Conservation (phyloP, 2,329 filamentous ascomycete species). For the Huntiella savannae region DNA sequence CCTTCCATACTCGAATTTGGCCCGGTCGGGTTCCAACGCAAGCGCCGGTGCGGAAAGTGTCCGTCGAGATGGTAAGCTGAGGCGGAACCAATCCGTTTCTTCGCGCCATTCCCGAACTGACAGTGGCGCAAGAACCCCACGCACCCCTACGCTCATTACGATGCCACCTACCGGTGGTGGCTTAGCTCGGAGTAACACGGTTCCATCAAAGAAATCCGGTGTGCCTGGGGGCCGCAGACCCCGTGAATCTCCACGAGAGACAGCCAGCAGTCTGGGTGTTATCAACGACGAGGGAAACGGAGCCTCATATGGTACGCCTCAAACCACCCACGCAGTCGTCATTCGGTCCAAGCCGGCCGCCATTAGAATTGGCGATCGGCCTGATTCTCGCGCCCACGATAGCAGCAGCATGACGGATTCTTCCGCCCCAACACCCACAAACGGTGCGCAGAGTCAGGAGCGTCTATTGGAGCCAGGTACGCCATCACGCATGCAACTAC, state of each 20-base stretch:
- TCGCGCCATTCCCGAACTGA: conserved; percentile 34
- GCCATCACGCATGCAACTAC: conserved; percentile 28
- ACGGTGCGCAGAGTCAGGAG: conserved; percentile 26
- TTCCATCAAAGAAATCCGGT: conserved; percentile 74
- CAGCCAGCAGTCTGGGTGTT: conserved; percentile 4
- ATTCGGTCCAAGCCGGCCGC: conserved; percentile 2
- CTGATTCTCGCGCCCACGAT: conserved; percentile 15
- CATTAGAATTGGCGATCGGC: not conserved
- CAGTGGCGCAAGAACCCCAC: conserved; percentile 8
- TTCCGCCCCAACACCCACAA: conserved; percentile 16
- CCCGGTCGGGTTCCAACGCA: conserved; percentile 66
- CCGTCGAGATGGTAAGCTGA: conserved; percentile 57
- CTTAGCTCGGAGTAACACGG: conserved; percentile 59
- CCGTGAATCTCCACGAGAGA: conserved; percentile 15
- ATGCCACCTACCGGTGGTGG: conserved; percentile 33
- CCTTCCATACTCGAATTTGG: conserved; percentile 20
- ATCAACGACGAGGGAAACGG: conserved; percentile 4
- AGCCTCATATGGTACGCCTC: not conserved
- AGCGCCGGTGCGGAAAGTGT: conserved; percentile 80
- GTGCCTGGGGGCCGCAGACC: conserved; percentile 49
- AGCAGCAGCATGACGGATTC: conserved; percentile 15
- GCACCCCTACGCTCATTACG: conserved; percentile 19
- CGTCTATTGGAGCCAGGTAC: conserved; percentile 24
- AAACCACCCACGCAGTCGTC: not conserved
- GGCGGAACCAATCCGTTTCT: conserved; percentile 80